These are phyloP conservation scores for Fraxinus cuspidata DNA, from an alignment of 257 asterid species.

Conservation along the genomic window DNA sequence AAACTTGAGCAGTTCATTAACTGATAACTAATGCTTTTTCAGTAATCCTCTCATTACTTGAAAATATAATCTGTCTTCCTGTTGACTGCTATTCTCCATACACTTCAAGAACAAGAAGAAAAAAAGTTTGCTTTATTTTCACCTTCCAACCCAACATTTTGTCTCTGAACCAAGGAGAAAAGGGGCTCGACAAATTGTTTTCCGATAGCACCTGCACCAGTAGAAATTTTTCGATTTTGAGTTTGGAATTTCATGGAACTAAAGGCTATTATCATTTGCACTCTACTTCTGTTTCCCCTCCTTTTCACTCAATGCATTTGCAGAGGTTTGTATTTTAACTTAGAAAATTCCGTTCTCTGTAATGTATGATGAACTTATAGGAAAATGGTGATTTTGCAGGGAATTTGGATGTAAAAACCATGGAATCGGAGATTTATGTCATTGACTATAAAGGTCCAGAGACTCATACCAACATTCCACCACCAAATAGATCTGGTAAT, in stretches of 20 bases:
- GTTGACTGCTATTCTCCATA: background rate
- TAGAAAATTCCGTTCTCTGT: background rate
- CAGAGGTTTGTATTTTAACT: slow-evolving; percentile 28
- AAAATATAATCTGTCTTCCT: background rate
- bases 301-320: slow-evolving; percentile 30
- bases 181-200: too few species aligned
- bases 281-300: slow-evolving; percentile 31
- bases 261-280: slow-evolving; percentile 23
- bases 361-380: background rate
- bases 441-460: slow-evolving; percentile 63
- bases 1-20: slow-evolving; percentile 14
- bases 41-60: background rate
- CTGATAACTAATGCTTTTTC: slow-evolving; percentile 14
- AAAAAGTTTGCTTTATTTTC: background rate
- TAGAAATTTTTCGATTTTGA: background rate
- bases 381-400: slow-evolving; percentile 29
- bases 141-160: too few species aligned
- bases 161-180: too few species aligned
- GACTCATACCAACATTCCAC: slow-evolving; percentile 48
- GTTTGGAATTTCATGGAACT: slow-evolving; percentile 31
- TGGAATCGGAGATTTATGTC: slow-evolving; percentile 40
- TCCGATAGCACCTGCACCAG: background rate
- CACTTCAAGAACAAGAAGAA: background rate
- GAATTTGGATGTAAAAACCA: slow-evolving; percentile 32
- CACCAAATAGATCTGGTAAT: slow-evolving; percentile 47